Evolutionary conservation across 371 early-diverging fungal species (phyloP).

Genomic region (Mucor racemosus): DNA sequence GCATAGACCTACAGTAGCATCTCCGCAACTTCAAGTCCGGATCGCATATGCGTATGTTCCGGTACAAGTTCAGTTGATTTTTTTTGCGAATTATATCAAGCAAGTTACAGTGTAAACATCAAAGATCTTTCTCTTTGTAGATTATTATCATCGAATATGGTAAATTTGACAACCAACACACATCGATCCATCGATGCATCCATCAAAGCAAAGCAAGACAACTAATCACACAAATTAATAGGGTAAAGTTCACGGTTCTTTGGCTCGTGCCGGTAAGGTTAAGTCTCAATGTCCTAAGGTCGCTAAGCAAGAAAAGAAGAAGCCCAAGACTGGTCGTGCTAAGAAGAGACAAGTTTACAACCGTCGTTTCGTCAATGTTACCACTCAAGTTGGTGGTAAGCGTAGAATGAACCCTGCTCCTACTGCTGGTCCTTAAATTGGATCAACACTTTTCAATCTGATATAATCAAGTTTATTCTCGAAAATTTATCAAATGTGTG

Average conservation of each 20-base stretch:
- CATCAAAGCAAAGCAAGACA: neutral
- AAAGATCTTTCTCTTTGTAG: conserved; percentile 32
- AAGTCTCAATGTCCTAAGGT: conserved; percentile 99
- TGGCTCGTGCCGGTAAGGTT: conserved; percentile 99
- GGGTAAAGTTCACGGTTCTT: conserved; percentile 99
- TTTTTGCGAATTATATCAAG: conserved; percentile 17
- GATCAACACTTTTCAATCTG: conserved; percentile 12
- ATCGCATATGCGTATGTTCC: neutral
- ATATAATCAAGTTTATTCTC: conserved; percentile 9
- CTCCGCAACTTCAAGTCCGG: neutral
- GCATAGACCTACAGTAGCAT: neutral
- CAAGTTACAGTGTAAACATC: neutral
- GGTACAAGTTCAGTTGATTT: neutral
- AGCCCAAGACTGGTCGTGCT: conserved; percentile 93
- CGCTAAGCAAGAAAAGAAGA: conserved; percentile 98
- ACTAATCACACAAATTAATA: conserved; percentile 31
- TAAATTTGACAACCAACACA: conserved; percentile 24
- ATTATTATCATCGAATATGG: conserved; percentile 38
- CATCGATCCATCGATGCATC: conserved; percentile 17
- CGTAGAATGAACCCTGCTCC: conserved; percentile 84
- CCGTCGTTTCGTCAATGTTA: conserved; percentile 97
- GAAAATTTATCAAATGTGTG: neutral
- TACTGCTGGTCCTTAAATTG: conserved; percentile 55
- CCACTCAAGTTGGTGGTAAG: conserved; percentile 86
- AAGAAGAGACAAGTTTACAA: conserved; percentile 98